Evolutionary conservation across 495 filamentous ascomycete genomes (phyloP).

Genomic region (Lophiostoma macrostomum): DNA sequence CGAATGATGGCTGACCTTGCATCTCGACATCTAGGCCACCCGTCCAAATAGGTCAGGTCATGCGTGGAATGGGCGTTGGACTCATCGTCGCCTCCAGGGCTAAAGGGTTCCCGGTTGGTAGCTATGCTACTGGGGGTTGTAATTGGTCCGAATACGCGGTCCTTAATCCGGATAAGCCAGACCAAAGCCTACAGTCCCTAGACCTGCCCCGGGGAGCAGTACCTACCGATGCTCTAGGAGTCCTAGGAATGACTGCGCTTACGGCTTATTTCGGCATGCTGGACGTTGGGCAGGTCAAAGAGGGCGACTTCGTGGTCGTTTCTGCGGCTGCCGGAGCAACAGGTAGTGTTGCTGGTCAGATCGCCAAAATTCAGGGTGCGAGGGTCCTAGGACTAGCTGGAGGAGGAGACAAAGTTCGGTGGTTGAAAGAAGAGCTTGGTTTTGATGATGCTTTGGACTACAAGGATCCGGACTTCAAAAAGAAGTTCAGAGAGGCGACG

Average conservation of each 20-base stretch:
- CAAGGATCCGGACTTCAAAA: constrained; percentile 33
- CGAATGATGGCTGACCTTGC: too few relatives aligned
- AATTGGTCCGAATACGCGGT: constrained; percentile 66
- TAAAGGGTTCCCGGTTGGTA: constrained; percentile 50
- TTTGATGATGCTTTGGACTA: constrained; percentile 42
- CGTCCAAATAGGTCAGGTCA: constrained; percentile 62
- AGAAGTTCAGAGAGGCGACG: constrained; percentile 34
- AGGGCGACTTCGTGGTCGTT: constrained; percentile 63
- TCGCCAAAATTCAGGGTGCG: constrained; percentile 61
- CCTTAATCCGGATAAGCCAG: too few relatives aligned
- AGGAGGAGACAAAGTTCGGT: constrained; percentile 40
- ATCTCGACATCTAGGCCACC: too few relatives aligned
- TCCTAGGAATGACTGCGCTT: constrained; percentile 56
- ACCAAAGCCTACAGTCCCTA: constrained; percentile 47
- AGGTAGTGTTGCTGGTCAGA: constrained; percentile 66
- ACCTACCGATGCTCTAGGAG: constrained; percentile 59
- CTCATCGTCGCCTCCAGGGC: constrained; percentile 48
- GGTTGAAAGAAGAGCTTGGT: constrained; percentile 36
- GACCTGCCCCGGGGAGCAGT: constrained; percentile 48
- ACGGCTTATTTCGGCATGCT: constrained; percentile 68
- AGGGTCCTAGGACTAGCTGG: constrained; percentile 55
- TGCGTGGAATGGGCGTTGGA: constrained; percentile 61
- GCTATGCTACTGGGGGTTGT: constrained; percentile 49
- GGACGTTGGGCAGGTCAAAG: constrained; percentile 54
- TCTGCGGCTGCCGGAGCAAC: constrained; percentile 70